Conservation (phyloP, 495 filamentous ascomycete genomes). For the Trichoderma asperelloides region DNA sequence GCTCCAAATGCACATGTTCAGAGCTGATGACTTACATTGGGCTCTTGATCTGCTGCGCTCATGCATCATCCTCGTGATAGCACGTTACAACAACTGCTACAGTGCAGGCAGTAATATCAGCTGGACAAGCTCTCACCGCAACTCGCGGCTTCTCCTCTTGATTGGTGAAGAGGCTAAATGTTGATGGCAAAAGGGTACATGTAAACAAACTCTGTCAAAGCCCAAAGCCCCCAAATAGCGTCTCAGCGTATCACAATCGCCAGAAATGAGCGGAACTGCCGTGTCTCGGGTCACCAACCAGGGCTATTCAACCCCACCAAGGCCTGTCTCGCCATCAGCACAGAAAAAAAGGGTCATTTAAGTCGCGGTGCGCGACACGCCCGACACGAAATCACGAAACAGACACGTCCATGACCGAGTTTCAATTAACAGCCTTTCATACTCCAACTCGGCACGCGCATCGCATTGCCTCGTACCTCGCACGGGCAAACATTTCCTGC, state of each 20-base stretch:
- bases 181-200: background rate
- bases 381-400: constrained; percentile 17
- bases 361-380: constrained; percentile 5
- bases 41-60: too few relatives aligned
- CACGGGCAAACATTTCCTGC: background rate
- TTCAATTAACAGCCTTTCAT: constrained; percentile 22
- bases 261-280: too few relatives aligned
- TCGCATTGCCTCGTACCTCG: background rate
- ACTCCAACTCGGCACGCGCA: constrained; percentile 13
- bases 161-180: background rate
- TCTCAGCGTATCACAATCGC: background rate
- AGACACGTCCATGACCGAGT: constrained; percentile 12
- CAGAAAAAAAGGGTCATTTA: background rate
- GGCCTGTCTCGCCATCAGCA: background rate
- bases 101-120: too few relatives aligned
- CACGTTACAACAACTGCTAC: background rate
- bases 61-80: too few relatives aligned
- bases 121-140: background rate
- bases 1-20: background rate
- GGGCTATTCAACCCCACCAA: constrained; percentile 2
- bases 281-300: background rate
- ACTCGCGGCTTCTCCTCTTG: background rate
- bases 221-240: background rate
- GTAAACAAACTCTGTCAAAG: background rate
- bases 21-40: background rate